phyloP scores from a whole-genome alignment of 169 alveolate genomes.

The Plasmodium sp. region DNA sequence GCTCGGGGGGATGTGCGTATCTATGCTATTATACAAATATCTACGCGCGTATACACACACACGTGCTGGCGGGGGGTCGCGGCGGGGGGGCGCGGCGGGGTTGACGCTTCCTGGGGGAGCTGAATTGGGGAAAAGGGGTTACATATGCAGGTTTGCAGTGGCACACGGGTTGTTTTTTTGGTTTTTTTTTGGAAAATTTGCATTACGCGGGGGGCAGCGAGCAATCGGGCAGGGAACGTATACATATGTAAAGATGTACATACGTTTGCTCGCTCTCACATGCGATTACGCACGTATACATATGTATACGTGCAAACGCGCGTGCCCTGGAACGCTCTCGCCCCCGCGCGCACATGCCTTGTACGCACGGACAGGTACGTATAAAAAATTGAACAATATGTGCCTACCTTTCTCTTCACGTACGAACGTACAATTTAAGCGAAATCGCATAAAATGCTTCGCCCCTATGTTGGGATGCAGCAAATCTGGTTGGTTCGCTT shows the following conservation, averaged over 20 bases:
- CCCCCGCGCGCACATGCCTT: background rate
- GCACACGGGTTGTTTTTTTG: background rate
- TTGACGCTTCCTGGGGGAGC: background rate
- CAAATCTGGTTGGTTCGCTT: background rate
- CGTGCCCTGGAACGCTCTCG: background rate
- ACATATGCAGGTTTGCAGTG: background rate
- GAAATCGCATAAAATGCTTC: background rate
- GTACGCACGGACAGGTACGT: background rate
- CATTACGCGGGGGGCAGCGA: background rate
- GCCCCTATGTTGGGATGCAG: background rate
- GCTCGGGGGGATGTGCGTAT: background rate
- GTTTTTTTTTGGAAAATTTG: background rate
- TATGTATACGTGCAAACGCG: background rate
- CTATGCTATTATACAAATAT: too few relatives aligned
- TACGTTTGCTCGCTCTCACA: background rate
- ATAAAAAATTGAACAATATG: background rate
- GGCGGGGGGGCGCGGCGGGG: background rate
- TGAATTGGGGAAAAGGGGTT: background rate
- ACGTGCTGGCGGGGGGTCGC: background rate
- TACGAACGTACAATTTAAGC: background rate
- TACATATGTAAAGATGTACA: background rate
- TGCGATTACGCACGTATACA: background rate
- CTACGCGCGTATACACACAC: background rate
- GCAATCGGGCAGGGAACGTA: background rate
- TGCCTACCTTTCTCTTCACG: background rate